Conservation (phyloP, 2,329 filamentous ascomycete species). For the Thermothelomyces thermophilus region DNA sequence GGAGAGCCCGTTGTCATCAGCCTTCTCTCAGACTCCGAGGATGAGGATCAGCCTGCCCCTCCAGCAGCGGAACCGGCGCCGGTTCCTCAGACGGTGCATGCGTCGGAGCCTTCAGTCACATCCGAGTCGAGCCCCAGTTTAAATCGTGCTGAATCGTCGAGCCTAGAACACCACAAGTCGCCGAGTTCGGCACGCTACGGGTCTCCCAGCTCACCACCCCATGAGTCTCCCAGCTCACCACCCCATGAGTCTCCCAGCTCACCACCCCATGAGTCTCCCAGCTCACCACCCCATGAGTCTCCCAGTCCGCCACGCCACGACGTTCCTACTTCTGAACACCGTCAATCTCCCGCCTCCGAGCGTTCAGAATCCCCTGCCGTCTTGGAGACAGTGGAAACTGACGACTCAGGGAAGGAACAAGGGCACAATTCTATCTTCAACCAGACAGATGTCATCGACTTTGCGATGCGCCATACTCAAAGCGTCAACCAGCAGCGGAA, state of each 20-base stretch:
- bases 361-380: not conserved
- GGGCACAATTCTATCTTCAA: not conserved
- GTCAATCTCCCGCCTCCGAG: too few species aligned
- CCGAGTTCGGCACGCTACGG: too few species aligned
- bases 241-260: too few species aligned
- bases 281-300: too few species aligned
- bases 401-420: not conserved
- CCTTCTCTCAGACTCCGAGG: slow-evolving; percentile 41
- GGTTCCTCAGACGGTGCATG: not conserved
- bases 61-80: slow-evolving; percentile 4
- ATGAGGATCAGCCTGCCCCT: slow-evolving; percentile 15
- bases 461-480: not conserved
- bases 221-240: too few species aligned
- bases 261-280: too few species aligned
- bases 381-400: not conserved
- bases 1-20: slow-evolving; percentile 40
- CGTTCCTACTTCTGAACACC: too few species aligned
- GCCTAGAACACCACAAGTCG: not conserved
- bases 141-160: too few species aligned
- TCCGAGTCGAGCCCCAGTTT: not conserved
- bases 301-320: too few species aligned
- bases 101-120: not conserved
- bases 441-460: slow-evolving; percentile 17
- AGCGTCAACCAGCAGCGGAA: not conserved
- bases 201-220: too few species aligned